phyloP scores from a whole-genome alignment of 331 rosid genomes.

The Rosa hybrid region DNA sequence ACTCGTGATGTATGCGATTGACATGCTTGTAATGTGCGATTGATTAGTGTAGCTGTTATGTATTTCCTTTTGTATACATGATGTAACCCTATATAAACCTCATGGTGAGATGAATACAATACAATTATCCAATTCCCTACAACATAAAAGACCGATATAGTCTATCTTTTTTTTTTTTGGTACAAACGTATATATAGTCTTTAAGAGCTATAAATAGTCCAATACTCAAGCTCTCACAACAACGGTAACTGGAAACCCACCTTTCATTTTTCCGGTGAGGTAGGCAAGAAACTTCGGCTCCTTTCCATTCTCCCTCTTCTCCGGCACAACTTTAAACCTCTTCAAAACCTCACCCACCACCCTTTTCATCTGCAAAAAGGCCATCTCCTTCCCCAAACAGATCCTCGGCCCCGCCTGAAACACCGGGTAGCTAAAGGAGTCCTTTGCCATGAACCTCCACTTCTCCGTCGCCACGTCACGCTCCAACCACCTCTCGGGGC shows the following conservation, averaged over 20 bases:
- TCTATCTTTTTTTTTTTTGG: no score
- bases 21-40: no score
- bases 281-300: not conserved
- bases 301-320: constrained; percentile 19
- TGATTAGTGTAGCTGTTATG: no score
- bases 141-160: no score
- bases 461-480: constrained; percentile 18
- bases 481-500: constrained; percentile 76
- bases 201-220: no score
- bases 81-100: no score
- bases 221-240: constrained; percentile 8
- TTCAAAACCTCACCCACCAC: constrained; percentile 52
- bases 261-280: constrained; percentile 57
- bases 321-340: constrained; percentile 58
- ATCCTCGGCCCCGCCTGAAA: constrained; percentile 87
- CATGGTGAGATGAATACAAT: no score
- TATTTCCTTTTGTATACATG: no score
- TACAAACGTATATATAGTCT: no score
- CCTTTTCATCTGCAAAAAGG: constrained; percentile 83
- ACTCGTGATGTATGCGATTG: no score
- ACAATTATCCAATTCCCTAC: no score
- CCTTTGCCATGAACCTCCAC: constrained; percentile 57
- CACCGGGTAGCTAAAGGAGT: constrained; percentile 55
- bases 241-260: constrained; percentile 39
- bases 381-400: constrained; percentile 80